Evolutionary conservation across 306 rosid genomes (phyloP), one percentile per base, ranked within the genome.

Genomic region (Acacia melanoxylon): DNA sequence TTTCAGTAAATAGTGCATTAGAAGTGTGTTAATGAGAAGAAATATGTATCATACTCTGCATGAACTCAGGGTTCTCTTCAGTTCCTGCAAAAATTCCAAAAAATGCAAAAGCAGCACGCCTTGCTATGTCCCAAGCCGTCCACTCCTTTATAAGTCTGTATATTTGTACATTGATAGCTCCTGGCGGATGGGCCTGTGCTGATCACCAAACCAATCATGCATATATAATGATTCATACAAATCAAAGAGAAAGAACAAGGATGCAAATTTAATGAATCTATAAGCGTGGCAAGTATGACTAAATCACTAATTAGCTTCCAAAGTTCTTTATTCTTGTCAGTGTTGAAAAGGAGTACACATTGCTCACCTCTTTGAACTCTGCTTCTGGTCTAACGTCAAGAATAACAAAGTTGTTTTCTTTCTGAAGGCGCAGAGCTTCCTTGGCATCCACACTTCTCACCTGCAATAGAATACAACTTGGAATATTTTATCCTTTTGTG

Each of bases 61-160:
- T 83, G 90, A 93, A 95, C 67, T 95, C 97, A 0, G 99, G 99
- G 83, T 95, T 93, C 91, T 95, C 99, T 91, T 95, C 99, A 68
- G 99, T 95, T 16, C 99, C 99, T 4, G 94, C 77, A 80, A 95
- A 95, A 81, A 95, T 92, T 79, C 99, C 99, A 80, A 95, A 95
- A 85, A 95, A 95, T 51, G 98, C 97, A 82, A 95, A 95, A 48
- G 99, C 99, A 79, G 98, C 98, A 29, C 99, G 92, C 83, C 98
- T 89, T 20, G 98, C 97, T 68, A 95, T 95, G 85, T 95, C 99
- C 98, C 99, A 92, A 52, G 99, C 99, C 61, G 99, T 92, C 98
- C 99, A 93, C 82, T 95, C 99, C 90, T 93, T 95, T 84, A 95
- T 95, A 74, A 95, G 97, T 91, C 98, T 92, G 74, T 95, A 93